Evolutionary conservation across 2,329 filamentous ascomycete species (phyloP).

Genomic region (Phialemonium atrogriseum): DNA sequence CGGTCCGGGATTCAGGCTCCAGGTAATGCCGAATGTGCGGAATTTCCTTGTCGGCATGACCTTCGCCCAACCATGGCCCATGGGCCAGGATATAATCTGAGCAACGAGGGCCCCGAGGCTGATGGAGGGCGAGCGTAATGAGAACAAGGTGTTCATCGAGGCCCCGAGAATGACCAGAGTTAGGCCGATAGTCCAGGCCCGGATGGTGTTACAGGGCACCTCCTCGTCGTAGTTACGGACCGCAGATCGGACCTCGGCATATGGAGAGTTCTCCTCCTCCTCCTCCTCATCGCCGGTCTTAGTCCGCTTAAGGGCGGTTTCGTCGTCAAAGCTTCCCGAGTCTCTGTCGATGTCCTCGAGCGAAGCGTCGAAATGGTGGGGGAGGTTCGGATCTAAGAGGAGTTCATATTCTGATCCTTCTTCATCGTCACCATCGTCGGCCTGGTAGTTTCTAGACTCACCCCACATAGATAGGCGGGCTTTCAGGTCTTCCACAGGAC

Average conservation of each 20-base stretch:
- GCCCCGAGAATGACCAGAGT: constrained; percentile 47
- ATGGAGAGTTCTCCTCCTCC: constrained; percentile 51
- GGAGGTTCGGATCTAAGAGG: constrained; percentile 45
- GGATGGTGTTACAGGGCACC: constrained; percentile 56
- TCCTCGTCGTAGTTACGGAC: constrained; percentile 58
- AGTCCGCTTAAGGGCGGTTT: constrained; percentile 10
- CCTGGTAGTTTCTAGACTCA: constrained; percentile 26
- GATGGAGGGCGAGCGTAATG: constrained; percentile 53
- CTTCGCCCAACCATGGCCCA: constrained; percentile 53
- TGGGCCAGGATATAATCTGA: constrained; percentile 55
- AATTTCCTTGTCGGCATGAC: constrained; percentile 43
- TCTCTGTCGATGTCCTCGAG: constrained; percentile 12
- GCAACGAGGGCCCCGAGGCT: constrained; percentile 52
- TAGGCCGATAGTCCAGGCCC: constrained; percentile 57
- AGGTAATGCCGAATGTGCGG: constrained; percentile 42
- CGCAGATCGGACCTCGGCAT: constrained; percentile 57
- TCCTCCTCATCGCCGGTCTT: constrained; percentile 21
- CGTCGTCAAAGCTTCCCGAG: constrained; percentile 11
- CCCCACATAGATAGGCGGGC: constrained; percentile 31
- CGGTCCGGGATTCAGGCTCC: constrained; percentile 56
- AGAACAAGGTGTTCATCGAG: constrained; percentile 56
- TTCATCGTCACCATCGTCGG: constrained; percentile 32
- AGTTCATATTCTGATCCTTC: constrained; percentile 45
- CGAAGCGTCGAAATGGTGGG: constrained; percentile 33
- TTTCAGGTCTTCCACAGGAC: constrained; percentile 23